These are phyloP conservation scores for Nicotiana knightiana DNA, from an alignment of 257 asterid genomes.

Conservation along the genomic window DNA sequence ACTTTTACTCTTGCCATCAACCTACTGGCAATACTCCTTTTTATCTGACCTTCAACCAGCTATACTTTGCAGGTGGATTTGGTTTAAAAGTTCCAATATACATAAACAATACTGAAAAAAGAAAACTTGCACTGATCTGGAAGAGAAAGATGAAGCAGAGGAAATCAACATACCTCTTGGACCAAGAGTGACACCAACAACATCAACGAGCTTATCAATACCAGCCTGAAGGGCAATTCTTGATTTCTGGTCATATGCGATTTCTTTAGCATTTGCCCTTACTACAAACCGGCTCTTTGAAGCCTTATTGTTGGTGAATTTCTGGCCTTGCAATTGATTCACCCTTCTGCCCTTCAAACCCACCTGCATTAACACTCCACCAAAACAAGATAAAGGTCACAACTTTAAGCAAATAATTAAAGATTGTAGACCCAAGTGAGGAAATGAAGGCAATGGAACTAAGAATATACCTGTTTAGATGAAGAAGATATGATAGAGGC, in stretches of 20 bases:
- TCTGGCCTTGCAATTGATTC: slow-evolving; percentile 60
- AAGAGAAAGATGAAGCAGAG: background rate
- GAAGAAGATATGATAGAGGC: slow-evolving; percentile 59
- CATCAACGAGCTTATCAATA: slow-evolving; percentile 89
- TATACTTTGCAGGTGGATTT: background rate
- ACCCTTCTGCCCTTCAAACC: slow-evolving; percentile 50
- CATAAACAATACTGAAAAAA: background rate
- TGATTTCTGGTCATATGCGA: slow-evolving; percentile 83
- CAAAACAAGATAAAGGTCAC: background rate
- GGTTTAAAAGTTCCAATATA: background rate
- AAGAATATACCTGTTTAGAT: slow-evolving; percentile 38
- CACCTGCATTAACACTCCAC: slow-evolving; percentile 31
- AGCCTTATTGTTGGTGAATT: slow-evolving; percentile 34
- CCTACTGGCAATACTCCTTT: background rate
- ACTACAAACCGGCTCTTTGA: slow-evolving; percentile 59
- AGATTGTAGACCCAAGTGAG: background rate
- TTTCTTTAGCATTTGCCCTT: slow-evolving; percentile 85
- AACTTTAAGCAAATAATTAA: background rate
- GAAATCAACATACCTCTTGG: slow-evolving; percentile 68
- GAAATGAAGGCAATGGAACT: background rate
- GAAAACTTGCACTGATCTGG: background rate
- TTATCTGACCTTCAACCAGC: background rate
- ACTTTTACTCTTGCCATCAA: background rate
- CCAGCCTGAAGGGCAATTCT: slow-evolving; percentile 91
- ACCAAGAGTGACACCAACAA: slow-evolving; percentile 90